Percentiles rank a stretch among this genome's conserved stretches.
Conservation (phyloP, 768 basidiomycete genomes). For the Russula emetica region DNA sequence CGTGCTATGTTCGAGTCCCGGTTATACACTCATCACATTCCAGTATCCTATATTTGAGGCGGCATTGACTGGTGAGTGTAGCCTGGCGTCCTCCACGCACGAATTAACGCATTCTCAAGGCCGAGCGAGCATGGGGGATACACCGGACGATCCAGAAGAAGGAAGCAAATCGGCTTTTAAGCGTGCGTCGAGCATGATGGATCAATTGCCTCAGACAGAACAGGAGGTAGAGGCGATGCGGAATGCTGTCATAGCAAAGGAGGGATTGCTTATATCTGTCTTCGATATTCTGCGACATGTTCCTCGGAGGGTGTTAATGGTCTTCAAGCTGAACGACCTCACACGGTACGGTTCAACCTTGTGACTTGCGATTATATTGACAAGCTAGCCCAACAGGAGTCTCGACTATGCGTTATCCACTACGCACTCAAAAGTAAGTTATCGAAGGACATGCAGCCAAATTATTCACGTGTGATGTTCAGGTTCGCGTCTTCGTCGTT, state of each 20-base stretch:
- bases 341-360: slow-evolving; percentile 48
- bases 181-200: slow-evolving; percentile 74
- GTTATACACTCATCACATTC: neutral
- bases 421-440: slow-evolving; percentile 69
- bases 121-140: slow-evolving; percentile 66
- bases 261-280: slow-evolving; percentile 79
- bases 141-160: slow-evolving; percentile 44
- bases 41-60: slow-evolving; percentile 95
- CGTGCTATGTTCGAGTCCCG: neutral
- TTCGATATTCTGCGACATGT: slow-evolving; percentile 84
- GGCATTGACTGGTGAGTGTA: slow-evolving; percentile 68
- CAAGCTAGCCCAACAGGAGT: slow-evolving; percentile 46
- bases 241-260: slow-evolving; percentile 73
- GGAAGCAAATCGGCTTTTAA: slow-evolving; percentile 38
- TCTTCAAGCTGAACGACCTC: slow-evolving; percentile 81
- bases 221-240: slow-evolving; percentile 80
- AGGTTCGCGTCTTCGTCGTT: slow-evolving; percentile 86
- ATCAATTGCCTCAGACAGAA: slow-evolving; percentile 64
- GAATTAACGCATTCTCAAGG: slow-evolving; percentile 34
- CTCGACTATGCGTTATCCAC: slow-evolving; percentile 84
- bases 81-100: neutral
- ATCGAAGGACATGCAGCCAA: neutral
- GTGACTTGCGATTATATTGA: neutral
- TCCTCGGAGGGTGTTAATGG: slow-evolving; percentile 80
- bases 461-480: slow-evolving; percentile 27